Conservation (phyloP, 495 filamentous ascomycete species). For the Penicillium cosmopolitanum region DNA sequence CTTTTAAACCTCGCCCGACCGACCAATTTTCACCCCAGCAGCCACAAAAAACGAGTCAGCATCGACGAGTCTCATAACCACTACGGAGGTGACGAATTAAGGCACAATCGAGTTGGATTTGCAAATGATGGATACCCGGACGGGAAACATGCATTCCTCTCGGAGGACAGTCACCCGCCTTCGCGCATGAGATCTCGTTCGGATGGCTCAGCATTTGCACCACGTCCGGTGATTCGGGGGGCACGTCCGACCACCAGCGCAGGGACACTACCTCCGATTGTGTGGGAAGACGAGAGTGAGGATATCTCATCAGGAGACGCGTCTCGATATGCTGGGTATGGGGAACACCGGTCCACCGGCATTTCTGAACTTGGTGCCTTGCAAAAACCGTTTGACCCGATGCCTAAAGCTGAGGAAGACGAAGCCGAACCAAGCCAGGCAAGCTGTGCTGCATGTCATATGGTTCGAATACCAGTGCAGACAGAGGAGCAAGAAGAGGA, state of each 20-base stretch:
- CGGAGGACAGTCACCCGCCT: conserved; percentile 26
- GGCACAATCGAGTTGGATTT: conserved; percentile 31
- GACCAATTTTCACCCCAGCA: conserved; percentile 37
- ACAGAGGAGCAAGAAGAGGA: conserved; percentile 54
- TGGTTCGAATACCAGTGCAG: conserved; percentile 49
- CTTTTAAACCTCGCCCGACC: conserved; percentile 53
- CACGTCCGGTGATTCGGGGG: conserved; percentile 42
- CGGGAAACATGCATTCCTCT: conserved; percentile 18
- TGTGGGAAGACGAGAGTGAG: conserved; percentile 44
- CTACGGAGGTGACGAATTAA: conserved; percentile 28
- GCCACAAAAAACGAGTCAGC: conserved; percentile 40
- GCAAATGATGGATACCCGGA: conserved; percentile 16
- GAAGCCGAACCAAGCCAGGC: conserved; percentile 40
- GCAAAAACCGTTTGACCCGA: conserved; percentile 15
- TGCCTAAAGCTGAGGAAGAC: conserved; percentile 39
- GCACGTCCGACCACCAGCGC: conserved; percentile 48
- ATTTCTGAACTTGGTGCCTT: conserved; percentile 1
- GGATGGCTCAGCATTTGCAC: conserved; percentile 48
- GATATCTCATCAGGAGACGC: conserved; percentile 23
- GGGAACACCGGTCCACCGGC: not conserved
- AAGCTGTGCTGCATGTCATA: conserved; percentile 54
- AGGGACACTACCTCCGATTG: conserved; percentile 40
- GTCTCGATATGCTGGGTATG: conserved; percentile 16
- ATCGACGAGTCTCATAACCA: conserved; percentile 40
- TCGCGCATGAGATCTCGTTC: conserved; percentile 51